Conservation (phyloP, 1,139 yeast species). For the Debaryomyces udenii region DNA sequence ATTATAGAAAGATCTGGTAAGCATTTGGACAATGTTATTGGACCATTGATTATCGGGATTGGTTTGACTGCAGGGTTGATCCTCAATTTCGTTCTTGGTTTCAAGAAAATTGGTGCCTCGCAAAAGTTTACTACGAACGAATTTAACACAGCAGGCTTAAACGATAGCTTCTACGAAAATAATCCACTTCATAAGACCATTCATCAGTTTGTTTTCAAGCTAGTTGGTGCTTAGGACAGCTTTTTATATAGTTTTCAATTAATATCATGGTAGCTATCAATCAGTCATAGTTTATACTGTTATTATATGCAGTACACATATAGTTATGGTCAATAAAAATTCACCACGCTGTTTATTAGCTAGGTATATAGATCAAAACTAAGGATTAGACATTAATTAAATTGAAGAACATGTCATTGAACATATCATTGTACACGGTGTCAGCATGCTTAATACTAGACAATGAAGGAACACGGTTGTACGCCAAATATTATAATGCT, state of each 20-base stretch:
- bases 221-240: conserved; percentile 16
- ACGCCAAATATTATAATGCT: conserved; percentile 78
- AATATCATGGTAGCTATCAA: neutral
- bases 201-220: conserved; percentile 34
- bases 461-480: conserved; percentile 76
- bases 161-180: conserved; percentile 33
- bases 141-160: conserved; percentile 14
- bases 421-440: conserved; percentile 75
- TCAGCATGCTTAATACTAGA: conserved; percentile 80
- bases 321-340: conserved; percentile 7
- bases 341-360: conserved; percentile 12
- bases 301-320: conserved; percentile 7
- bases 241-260: neutral
- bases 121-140: conserved; percentile 12
- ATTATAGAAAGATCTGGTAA: conserved; percentile 82
- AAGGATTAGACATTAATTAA: conserved; percentile 2
- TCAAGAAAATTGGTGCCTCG: conserved; percentile 34
- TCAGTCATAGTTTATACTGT: neutral
- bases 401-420: conserved; percentile 46
- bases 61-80: conserved; percentile 69
- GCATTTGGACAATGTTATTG: conserved; percentile 86
- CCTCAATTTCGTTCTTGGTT: conserved; percentile 73
- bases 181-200: conserved; percentile 40
- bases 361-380: neutral
- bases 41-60: conserved; percentile 78